A percentile compares a stretch with the other conserved stretches of the same genome.
phyloP scores from a whole-genome alignment of 306 rosid genomes.

The Malus orientalis region DNA sequence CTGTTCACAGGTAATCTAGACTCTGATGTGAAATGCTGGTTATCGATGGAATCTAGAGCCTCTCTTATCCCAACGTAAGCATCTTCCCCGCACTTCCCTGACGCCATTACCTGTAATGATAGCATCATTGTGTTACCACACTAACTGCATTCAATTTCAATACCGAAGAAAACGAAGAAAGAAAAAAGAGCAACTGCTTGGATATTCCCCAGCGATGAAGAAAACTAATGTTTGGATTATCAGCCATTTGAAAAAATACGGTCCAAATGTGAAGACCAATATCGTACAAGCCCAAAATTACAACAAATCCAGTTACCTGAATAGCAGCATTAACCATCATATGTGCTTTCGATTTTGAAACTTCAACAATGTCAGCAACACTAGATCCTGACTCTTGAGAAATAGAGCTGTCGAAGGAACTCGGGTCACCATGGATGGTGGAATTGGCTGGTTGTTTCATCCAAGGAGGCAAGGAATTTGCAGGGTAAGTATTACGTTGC shows the following conservation, averaged over 20 bases:
- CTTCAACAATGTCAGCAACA: constrained; percentile 56
- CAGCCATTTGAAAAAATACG: neutral
- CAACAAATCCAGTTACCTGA: constrained; percentile 40
- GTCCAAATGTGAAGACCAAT: neutral
- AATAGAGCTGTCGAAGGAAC: constrained; percentile 33
- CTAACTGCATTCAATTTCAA: neutral
- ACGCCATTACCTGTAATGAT: constrained; percentile 54
- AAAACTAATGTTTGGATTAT: neutral
- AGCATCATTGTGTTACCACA: constrained; percentile 2
- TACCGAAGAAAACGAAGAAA: neutral
- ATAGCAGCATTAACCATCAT: constrained; percentile 77
- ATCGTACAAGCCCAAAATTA: neutral
- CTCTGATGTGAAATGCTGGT: constrained; percentile 37
- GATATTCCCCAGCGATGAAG: neutral
- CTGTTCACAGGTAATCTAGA: constrained; percentile 30
- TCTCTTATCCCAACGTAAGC: constrained; percentile 54
- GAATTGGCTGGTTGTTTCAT: constrained; percentile 39
- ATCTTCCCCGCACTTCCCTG: constrained; percentile 75
- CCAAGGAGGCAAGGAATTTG: constrained; percentile 44
- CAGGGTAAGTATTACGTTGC: constrained; percentile 66
- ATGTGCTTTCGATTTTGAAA: constrained; percentile 59
- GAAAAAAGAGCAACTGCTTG: neutral
- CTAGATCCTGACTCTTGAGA: constrained; percentile 54
- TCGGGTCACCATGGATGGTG: constrained; percentile 28
- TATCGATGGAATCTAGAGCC: constrained; percentile 56